Evolutionary conservation across 169 alveolate species (phyloP), one percentile per base, ranked within the genome.

Genomic region (Plasmodium malariae): DNA sequence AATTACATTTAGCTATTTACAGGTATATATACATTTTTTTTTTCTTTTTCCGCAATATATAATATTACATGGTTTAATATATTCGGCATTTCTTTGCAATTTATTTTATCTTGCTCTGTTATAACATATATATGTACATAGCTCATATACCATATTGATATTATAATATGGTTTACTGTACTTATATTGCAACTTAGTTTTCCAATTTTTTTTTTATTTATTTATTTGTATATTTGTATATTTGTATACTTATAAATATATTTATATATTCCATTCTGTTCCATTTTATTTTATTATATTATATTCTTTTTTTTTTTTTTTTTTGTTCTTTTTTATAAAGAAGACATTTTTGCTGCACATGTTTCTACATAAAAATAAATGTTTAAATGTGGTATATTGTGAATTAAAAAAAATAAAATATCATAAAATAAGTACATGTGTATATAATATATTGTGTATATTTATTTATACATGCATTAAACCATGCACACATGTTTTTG

Each of bases 321-420:
- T 65, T 65, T 32, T 24, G 14, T 36, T 9, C 74, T 51, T 11
- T 45, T 45, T 65, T 19, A 34, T 65, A 34, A 65, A 65, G 32
- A 51, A 65, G 74, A 65, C 74, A 65, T 65, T 65, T 65, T 65
- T 3, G n/a, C 57, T n/a, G 19, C n/a, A 65, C 26, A 24, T 65
- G 21, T 34, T 28, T 17, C 26, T 43, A 19, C 55, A 34, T 45
- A 65, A 65, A 45, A 14, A 43, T 12, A 65, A 65, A n/a, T 12
- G 32, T 51, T 32, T 32, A 65, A 28, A 65, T 65, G n/a, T 65
- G 7, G 48, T 45, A 65, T 34, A 65, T 65, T 65, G 74, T 34
- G 74, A 65, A 4, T 32, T 65, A 0, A 65, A 51, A 51, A 11
- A 51, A 51, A 51, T 7, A 51, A 65, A 65, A 65, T 30, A 65